Evolutionary conservation across 345 rosid species (phyloP), one percentile per base, ranked within the genome.

Genomic region (Abelmoschus esculentus): DNA sequence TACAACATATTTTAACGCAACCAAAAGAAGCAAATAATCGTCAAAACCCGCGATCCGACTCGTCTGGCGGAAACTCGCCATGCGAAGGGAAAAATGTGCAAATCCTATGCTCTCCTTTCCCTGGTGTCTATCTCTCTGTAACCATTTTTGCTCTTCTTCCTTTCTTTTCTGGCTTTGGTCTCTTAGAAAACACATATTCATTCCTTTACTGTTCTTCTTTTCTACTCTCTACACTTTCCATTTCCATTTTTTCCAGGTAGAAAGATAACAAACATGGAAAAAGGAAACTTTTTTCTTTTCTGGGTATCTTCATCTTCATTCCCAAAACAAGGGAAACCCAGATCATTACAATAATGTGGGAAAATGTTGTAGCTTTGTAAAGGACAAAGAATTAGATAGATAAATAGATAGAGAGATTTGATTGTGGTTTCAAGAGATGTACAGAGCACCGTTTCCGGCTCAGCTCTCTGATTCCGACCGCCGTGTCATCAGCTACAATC

Each of bases 381-480:
- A 49, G 17, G 17, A 14, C 0, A 49, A 14, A 15, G 54, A 49
- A 49, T 42, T 42, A 49, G 54, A 49, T 4, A 14, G 54, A 18
- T 2, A 3, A 49, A 64, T 53, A 53, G 57, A 8, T 54, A 54
- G 13, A 64, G 28, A 50, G 52, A 71, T 46, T 31, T 15, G 61
- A 44, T 49, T 72, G 38, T 18, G 68, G 74, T 62, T 7, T 44
- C 17, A 54, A 47, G 72, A 55, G 5, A 76, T 76, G 83, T 71
- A 79, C 61, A 22, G 62, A 38, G 28, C 72, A 70, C 65, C 79
- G 18, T 31, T 67, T 77, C 82, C 83, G 14, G 72, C 71, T 17
- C 84, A 81, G 65, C 74, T 76, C 55, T 77, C 90, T 57, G 80
- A 78, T 49, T 82, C 81, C 61, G 75, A 80, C 70, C 68, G 80